These are phyloP conservation scores for Climacium dendroides DNA, from an alignment of 225 moss, liverwort and hornwort species.

Conservation along the genomic window DNA sequence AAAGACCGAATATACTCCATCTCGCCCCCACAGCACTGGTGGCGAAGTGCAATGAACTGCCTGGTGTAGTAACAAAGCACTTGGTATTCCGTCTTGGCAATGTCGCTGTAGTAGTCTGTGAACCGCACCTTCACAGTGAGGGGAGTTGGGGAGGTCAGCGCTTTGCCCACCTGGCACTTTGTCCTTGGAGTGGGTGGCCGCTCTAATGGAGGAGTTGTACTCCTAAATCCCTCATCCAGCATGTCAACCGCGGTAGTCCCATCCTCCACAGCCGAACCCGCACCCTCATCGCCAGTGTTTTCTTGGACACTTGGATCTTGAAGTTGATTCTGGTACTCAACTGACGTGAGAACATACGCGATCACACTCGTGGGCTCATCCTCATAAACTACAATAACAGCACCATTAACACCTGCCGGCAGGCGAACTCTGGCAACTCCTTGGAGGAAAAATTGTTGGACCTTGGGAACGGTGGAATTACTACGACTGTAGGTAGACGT, in stretches of 20 bases:
- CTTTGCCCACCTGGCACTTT: constrained; percentile 1
- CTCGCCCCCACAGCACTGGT: constrained; percentile 40
- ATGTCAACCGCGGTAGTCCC: neutral
- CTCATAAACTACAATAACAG: constrained; percentile 32
- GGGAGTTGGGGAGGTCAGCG: constrained; percentile 21
- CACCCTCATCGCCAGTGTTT: neutral
- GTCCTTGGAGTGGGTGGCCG: constrained; percentile 13
- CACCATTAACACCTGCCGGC: constrained; percentile 20
- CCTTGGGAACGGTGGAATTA: constrained; percentile 11
- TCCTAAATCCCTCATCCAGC: constrained; percentile 16
- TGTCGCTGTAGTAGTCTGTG: constrained; percentile 7
- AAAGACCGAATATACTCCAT: constrained; percentile 34
- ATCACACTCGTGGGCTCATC: constrained; percentile 56
- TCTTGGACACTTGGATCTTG: constrained; percentile 5
- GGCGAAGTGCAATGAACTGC: constrained; percentile 48
- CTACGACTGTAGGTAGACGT: constrained; percentile 13
- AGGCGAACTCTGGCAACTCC: constrained; percentile 58
- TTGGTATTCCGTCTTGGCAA: constrained; percentile 29
- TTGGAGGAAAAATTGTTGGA: constrained; percentile 31
- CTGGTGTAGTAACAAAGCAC: constrained; percentile 36
- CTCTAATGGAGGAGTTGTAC: constrained; percentile 29
- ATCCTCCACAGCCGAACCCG: neutral
- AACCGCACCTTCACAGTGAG: constrained; percentile 33
- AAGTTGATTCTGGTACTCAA: constrained; percentile 24
- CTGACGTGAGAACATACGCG: constrained; percentile 43